Base-by-base conservation (phyloP, 169 alveolate species). In the Cryptosporidium andersoni region DNA sequence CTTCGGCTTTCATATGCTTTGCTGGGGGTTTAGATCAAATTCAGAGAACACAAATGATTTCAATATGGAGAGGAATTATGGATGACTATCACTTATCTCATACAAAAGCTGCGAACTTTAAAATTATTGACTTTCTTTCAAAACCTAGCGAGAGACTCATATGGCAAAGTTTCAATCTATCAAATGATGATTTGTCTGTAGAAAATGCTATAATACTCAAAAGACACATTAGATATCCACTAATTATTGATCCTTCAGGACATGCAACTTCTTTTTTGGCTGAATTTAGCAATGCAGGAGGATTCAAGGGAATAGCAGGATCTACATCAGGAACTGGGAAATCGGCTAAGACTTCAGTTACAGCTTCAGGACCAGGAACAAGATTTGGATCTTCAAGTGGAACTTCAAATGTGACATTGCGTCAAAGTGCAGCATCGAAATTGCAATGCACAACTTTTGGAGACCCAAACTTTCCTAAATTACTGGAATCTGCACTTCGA, bases 191-290 rank as follows among this genome's bases (percentile, higher is more conserved):
- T 80, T 91, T 97, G 11, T 96, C 99, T 66, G 91, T 95, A 37
- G 99, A 97, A 91, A 97, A 97, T 91, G 99, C 99, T 7, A 95
- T 96, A 49, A 95, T 97, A 58, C 53, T 65, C 6, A 89, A 88
- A 53, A 88, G 95, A 65, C 96, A 93, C 82, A 92, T 95, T 66
- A 94, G 99, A 66, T 96, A 96, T 88, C 99, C 99, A 2, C 91
- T 98, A 37, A 93, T 98, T 7, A 95, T 95, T 55, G 99, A 98
- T 92, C 99, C 99, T 11, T 94, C 98, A 6, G 98, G 98, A 51
- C 95, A 96, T 82, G 98, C 98, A 0, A 88, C 91, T 6, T 90
- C 91, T 48, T 94, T 93, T 80, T 90, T 95, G 11, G 88, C 82
- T 39, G 81, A 52, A 45, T 39, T 66, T 42, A 42, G 63, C n/a